Evolutionary conservation across 2,329 filamentous ascomycete genomes (phyloP).

Genomic region (Aschersonia sp.): DNA sequence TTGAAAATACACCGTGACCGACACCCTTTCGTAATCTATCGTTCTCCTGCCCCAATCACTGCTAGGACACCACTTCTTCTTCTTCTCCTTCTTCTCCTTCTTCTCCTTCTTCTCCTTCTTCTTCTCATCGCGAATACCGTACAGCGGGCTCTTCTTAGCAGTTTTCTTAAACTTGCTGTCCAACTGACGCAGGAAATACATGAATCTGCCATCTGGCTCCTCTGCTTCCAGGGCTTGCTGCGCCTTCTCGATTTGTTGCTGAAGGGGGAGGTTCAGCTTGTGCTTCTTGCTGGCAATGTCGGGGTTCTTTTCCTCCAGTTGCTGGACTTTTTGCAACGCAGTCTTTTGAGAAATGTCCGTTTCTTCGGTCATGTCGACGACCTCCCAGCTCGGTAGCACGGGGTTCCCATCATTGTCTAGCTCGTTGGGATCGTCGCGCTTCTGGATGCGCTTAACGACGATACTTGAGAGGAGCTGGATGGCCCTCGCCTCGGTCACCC

Average conservation of each 20-base stretch:
- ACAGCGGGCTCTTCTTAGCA: conserved; percentile 5
- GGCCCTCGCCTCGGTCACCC: conserved; percentile 22
- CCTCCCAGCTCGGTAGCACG: conserved; percentile 24
- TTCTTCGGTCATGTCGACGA: conserved; percentile 17
- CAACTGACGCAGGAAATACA: conserved; percentile 28
- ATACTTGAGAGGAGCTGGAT: conserved; percentile 24
- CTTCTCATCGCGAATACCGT: background rate
- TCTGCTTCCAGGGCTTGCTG: conserved; percentile 16
- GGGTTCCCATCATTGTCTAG: conserved; percentile 21
- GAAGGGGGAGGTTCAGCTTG: conserved; percentile 19
- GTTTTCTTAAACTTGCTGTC: conserved; percentile 21
- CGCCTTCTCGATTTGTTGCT: conserved; percentile 26
- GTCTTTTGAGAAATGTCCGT: conserved; percentile 22
- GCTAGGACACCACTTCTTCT: conserved; percentile 5
- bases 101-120: conserved; percentile 4
- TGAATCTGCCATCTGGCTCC: conserved; percentile 23
- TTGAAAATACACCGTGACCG: conserved; percentile 32
- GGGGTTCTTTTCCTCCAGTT: conserved; percentile 16
- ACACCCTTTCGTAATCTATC: conserved; percentile 20
- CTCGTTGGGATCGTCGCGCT: conserved; percentile 14
- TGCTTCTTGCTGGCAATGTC: conserved; percentile 23
- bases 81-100: conserved; percentile 8
- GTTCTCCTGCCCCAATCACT: conserved; percentile 12
- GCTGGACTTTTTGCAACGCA: conserved; percentile 19
- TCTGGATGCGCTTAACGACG: conserved; percentile 26